Base-by-base conservation (phyloP, 495 filamentous ascomycete genomes). In the Podospora pseudopauciseta region DNA sequence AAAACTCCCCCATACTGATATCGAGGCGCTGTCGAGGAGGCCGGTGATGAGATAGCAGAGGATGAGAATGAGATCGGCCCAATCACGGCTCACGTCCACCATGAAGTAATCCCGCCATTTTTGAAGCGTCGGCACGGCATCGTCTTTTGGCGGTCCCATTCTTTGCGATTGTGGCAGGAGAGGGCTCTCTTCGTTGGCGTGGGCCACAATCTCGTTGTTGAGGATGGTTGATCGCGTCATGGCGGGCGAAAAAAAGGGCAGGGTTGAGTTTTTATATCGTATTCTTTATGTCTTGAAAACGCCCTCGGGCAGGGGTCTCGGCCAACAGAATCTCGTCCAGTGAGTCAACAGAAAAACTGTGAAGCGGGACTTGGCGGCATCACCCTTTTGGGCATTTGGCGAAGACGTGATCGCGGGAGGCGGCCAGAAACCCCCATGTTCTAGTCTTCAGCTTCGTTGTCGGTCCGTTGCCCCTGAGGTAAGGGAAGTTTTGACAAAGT, bases 1-100 rank as follows among this genome's bases (percentile, higher is more conserved):
- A 71, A 93, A 92, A 1, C 87, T 87, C 15, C 89, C 89, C 90
- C 90, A 92, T 27, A 88, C 88, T 28, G 86, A 88, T 61, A 91
- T 87, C 9, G 89, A 85, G 1, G 89, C 84, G 80, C 87, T 89
- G 74, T 93, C 90, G 6, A 93, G 82, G 0, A 93, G 78, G 2
- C 90, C 90, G 9, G 90, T 93, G 75, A 91, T 89, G 66, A 90
- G 77, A 70, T 91, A 92, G 76, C 88, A 90, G 63, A 84, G 76
- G 2, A 92, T 80, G 7, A 93, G 80, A 15, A 91, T 69, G 0
- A 89, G 34, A 70, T 92, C 89, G 26, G 85, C 86, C 76, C 85
- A 82, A 30, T 83, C 77, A 0, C 86, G 81, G 61, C 79, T 79
- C 62, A 92, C 76, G 59, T 87, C 80, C 7, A 74, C 70, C 30